A percentile compares a stretch with the other conserved stretches of the same genome.
Conservation (phyloP, 306 rosid genomes). For the Quercus variabilis region DNA sequence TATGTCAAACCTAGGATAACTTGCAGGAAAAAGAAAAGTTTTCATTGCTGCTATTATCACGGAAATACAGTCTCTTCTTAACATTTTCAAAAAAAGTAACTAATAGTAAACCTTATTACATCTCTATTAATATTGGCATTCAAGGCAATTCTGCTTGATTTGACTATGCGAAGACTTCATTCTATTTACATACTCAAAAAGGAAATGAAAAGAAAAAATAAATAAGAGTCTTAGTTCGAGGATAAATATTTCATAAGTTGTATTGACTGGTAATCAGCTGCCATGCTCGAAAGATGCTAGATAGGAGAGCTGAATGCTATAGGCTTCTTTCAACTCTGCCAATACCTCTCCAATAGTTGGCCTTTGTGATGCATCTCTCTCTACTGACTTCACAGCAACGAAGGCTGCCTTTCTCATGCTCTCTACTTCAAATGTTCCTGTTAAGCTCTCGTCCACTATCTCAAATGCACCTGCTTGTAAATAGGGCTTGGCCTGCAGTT, state of each 20-base stretch:
- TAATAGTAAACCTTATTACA: background rate
- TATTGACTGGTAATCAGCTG: conserved; percentile 6
- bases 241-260: background rate
- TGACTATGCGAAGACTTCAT: background rate
- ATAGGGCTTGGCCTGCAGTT: conserved; percentile 85
- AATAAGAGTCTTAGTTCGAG: background rate
- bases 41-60: background rate
- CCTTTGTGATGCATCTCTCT: conserved; percentile 84
- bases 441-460: conserved; percentile 70
- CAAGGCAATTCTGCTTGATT: background rate
- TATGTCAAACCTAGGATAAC: background rate
- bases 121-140: background rate
- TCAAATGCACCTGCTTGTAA: conserved; percentile 89
- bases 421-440: conserved; percentile 51
- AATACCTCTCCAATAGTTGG: conserved; percentile 75
- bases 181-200: background rate
- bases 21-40: background rate
- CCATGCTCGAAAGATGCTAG: conserved; percentile 45
- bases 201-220: background rate
- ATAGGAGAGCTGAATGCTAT: conserved; percentile 59
- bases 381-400: conserved; percentile 70
- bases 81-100: background rate
- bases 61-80: background rate
- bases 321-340: conserved; percentile 75
- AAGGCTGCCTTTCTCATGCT: conserved; percentile 76